Percentiles rank a stretch among this genome's conserved stretches.
Conservation (phyloP, 192 early-diverging fungal species). For the Entrophospora sp. region DNA sequence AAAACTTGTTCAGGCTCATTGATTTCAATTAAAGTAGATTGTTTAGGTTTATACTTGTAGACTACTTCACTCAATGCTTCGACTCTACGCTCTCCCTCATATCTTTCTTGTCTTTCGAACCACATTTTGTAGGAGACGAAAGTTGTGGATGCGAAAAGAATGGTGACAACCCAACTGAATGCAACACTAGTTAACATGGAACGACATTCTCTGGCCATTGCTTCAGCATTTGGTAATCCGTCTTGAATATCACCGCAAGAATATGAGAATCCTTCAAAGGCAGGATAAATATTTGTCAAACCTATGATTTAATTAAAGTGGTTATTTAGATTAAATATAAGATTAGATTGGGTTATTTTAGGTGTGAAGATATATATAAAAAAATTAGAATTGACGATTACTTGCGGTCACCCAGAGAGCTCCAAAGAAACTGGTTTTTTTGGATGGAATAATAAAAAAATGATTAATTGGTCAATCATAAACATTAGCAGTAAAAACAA, state of each 20-base stretch:
- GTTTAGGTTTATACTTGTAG: conserved; percentile 1
- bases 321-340: no score
- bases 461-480: no score
- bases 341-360: no score
- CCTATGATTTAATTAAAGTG: no score
- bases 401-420: no score
- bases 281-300: not conserved
- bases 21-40: not conserved
- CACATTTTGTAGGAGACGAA: not conserved
- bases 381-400: no score
- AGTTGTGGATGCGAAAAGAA: not conserved
- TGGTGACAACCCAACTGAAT: not conserved
- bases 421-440: no score
- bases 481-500: no score
- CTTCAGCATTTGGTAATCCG: not conserved
- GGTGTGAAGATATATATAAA: not conserved
- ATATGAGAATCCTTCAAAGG: not conserved
- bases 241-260: not conserved
- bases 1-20: conserved; percentile 10
- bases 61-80: not conserved
- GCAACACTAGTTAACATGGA: not conserved
- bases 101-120: not conserved
- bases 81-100: conserved; percentile 8
- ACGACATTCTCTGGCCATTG: not conserved
- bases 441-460: no score